phyloP scores from a whole-genome alignment of 2,329 filamentous ascomycete species.

The Ambrosiella xylebori region DNA sequence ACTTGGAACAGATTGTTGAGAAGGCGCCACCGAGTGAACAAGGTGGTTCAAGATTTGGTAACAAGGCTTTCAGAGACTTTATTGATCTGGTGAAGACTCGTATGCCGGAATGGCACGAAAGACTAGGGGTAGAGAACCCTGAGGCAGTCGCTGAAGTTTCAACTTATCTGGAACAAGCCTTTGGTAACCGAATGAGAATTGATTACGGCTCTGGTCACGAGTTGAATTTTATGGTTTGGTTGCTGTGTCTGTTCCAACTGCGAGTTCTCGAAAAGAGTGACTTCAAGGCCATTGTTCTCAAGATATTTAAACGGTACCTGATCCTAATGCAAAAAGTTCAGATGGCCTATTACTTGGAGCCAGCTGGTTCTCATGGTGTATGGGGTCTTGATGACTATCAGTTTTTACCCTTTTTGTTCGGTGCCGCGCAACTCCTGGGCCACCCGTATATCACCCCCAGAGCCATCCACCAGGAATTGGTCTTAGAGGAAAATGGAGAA shows the following conservation, averaged over 20 bases:
- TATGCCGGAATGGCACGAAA: constrained; percentile 43
- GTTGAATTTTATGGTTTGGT: constrained; percentile 91
- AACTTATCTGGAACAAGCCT: constrained; percentile 65
- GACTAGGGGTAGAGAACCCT: constrained; percentile 34
- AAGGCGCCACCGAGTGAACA: constrained; percentile 68
- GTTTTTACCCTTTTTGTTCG: constrained; percentile 89
- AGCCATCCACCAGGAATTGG: constrained; percentile 73
- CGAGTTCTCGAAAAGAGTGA: constrained; percentile 43
- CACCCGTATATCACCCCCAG: constrained; percentile 66
- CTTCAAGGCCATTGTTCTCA: constrained; percentile 58
- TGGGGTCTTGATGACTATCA: constrained; percentile 98
- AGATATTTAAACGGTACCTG: constrained; percentile 70
- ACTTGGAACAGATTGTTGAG: constrained; percentile 48
- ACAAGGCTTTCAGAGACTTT: constrained; percentile 74
- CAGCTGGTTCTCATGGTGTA: constrained; percentile 89
- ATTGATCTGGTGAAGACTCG: constrained; percentile 49
- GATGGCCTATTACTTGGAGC: constrained; percentile 87
- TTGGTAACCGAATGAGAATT: constrained; percentile 73
- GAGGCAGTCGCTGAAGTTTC: constrained; percentile 52
- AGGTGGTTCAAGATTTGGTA: constrained; percentile 80
- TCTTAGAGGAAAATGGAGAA: constrained; percentile 67
- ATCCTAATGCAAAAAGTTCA: constrained; percentile 75
- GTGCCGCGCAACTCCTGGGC: constrained; percentile 71
- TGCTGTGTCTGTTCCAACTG: constrained; percentile 81
- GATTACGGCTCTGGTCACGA: constrained; percentile 97